These are phyloP conservation scores for Plectosphaerella sp. DNA, from an alignment of 2,329 filamentous ascomycete genomes.

Conservation along the genomic window DNA sequence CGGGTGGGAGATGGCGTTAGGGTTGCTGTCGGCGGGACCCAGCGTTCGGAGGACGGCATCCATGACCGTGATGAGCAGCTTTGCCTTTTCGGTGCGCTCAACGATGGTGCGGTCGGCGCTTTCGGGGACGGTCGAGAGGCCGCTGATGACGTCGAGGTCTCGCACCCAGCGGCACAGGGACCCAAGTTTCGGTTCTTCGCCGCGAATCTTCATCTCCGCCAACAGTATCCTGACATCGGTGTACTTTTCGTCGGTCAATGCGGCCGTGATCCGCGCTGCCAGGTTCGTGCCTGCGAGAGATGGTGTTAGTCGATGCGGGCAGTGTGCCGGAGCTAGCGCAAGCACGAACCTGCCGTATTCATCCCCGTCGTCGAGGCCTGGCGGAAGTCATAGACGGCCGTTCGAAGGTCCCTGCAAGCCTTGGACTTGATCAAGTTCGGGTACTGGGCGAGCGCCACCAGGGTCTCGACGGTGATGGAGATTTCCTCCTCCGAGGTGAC, in stretches of 20 bases:
- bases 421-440: slow-evolving; percentile 64
- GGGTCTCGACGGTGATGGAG: slow-evolving; percentile 62
- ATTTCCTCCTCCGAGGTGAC: slow-evolving; percentile 61
- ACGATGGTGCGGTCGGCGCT: slow-evolving; percentile 18
- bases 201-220: slow-evolving; percentile 65
- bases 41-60: slow-evolving; percentile 62
- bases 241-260: slow-evolving; percentile 61
- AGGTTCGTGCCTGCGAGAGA: slow-evolving; percentile 42
- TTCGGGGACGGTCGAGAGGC: slow-evolving; percentile 52
- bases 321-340: neutral
- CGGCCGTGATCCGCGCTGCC: slow-evolving; percentile 61
- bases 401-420: slow-evolving; percentile 60
- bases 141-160: slow-evolving; percentile 65
- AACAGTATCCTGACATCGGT: slow-evolving; percentile 61
- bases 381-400: slow-evolving; percentile 64
- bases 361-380: slow-evolving; percentile 64
- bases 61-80: slow-evolving; percentile 55
- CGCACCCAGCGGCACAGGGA: slow-evolving; percentile 69
- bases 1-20: slow-evolving; percentile 16
- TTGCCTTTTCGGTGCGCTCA: slow-evolving; percentile 39
- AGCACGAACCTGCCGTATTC: slow-evolving; percentile 44
- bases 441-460: slow-evolving; percentile 52
- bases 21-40: slow-evolving; percentile 52
- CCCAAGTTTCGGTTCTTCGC: slow-evolving; percentile 61
- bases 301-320: neutral